Percentiles rank a stretch among this genome's conserved stretches.
These are phyloP conservation scores for Antrodiella citrinella DNA, from an alignment of 768 basidiomycete species.

Conservation along the genomic window DNA sequence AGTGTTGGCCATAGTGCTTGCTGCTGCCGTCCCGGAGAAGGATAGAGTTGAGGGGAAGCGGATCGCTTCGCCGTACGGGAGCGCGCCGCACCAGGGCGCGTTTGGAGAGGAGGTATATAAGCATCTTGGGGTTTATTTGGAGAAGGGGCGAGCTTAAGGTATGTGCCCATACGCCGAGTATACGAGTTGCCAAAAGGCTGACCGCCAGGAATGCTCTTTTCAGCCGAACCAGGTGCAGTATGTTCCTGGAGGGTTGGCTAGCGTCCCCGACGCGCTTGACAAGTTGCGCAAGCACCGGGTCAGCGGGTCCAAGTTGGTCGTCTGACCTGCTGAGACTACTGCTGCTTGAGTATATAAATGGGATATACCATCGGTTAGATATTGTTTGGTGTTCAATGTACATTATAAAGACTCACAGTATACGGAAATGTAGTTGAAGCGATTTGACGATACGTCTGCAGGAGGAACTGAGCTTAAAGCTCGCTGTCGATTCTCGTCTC, in stretches of 20 bases:
- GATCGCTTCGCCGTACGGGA: neutral
- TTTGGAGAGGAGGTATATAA: neutral
- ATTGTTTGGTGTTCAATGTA: too few species aligned
- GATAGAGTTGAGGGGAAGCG: neutral
- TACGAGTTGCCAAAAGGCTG: neutral
- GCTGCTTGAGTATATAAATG: too few species aligned
- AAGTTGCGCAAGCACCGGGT: constrained; percentile 15
- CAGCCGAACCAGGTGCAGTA: constrained; percentile 18
- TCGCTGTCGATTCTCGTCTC: too few species aligned
- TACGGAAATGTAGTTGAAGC: too few species aligned
- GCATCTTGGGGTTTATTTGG: neutral
- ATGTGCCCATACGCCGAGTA: neutral
- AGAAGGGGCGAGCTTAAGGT: constrained; percentile 13
- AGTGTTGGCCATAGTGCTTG: constrained; percentile 18
- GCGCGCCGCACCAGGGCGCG: neutral
- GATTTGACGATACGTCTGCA: too few species aligned
- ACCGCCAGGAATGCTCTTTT: neutral
- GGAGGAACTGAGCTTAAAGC: too few species aligned
- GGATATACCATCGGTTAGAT: too few species aligned
- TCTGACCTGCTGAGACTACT: constrained; percentile 31
- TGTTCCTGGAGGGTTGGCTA: constrained; percentile 18
- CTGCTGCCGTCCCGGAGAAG: neutral
- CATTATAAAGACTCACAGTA: too few species aligned
- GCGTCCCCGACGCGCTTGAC: constrained; percentile 18
- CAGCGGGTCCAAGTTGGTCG: constrained; percentile 37